Evolutionary conservation across 768 basidiomycete species (phyloP), one percentile per base, ranked within the genome.

Genomic region (Clitopilus hobsonii): DNA sequence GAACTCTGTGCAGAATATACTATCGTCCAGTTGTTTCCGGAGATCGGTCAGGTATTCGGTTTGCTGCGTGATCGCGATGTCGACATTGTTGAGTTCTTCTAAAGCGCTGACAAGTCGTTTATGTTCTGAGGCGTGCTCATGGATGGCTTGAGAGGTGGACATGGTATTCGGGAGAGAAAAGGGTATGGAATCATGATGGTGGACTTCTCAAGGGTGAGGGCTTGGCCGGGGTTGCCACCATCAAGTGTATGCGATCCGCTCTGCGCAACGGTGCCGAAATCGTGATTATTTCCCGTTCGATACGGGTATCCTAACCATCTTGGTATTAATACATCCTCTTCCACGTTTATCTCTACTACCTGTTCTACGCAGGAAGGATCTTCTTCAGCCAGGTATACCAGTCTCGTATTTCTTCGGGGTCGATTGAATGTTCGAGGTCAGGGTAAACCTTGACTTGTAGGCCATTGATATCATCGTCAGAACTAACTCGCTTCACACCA

Each of bases 341-440:
- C 4, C 14, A 36, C 13, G 13, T 36, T 11, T 36, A n/a, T 11
- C n/a, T 20, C 41, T 45, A 18, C 41, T 45, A n/a, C n/a, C n/a
- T n/a, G n/a, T n/a, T n/a, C n/a, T 45, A 45, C 10, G 41, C n/a
- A 10, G 81, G 80, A 16, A 89, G 65, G 27, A 77, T 80, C 57
- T 74, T 81, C 65, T 79, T 80, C 55, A 96, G 73, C 83, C 91
- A 95, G 11, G 63, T 70, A 60, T 77, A 81, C 62, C 94, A 66
- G 62, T 94, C 87, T 28, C 78, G 74, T 36, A 94, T 71, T 63
- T 94, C 91, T 67, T 81, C 64, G 47, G 74, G 74, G 55, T 74
- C 78, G 13, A 86, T 81, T 30, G 80, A 78, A 61, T 97, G 94
- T 5, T 75, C 81, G 60, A 91, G 69, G 10, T 83, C 84, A 2